Conservation (phyloP, 306 rosid genomes). For the Ziziphus jujuba region DNA sequence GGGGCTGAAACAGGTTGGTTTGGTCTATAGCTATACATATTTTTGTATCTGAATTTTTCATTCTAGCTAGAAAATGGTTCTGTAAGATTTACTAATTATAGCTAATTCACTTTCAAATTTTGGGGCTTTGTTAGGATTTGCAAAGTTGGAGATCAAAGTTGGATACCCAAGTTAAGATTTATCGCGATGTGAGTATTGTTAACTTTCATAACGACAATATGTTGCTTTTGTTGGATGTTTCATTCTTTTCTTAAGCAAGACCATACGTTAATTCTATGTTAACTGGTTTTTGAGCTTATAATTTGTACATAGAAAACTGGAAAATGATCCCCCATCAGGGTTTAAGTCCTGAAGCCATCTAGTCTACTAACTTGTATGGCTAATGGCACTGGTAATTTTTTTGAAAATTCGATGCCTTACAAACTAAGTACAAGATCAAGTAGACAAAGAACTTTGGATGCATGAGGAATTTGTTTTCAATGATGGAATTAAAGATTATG, state of each 20-base stretch:
- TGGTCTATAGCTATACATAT: neutral
- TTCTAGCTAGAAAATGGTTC: neutral
- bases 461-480: too few relatives aligned
- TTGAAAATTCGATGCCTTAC: neutral
- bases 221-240: too few relatives aligned
- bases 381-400: neutral
- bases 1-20: conserved; percentile 67
- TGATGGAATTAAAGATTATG: too few relatives aligned
- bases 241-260: too few relatives aligned
- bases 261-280: too few relatives aligned
- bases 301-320: too few relatives aligned
- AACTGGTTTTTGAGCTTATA: too few relatives aligned
- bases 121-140: conserved; percentile 62
- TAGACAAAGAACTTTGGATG: neutral
- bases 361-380: neutral
- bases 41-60: neutral
- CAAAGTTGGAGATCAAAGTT: conserved; percentile 90
- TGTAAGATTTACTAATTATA: conserved; percentile 3
- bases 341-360: too few relatives aligned
- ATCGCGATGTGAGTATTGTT: conserved; percentile 66
- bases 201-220: too few relatives aligned
- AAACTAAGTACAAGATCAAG: neutral
- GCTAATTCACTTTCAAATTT: neutral
- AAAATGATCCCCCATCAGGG: too few relatives aligned
- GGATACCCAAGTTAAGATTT: conserved; percentile 81